Percentiles rank a stretch among this genome's conserved stretches.
Conservation (phyloP, 257 asterid genomes). For the Primulina tabacum region DNA sequence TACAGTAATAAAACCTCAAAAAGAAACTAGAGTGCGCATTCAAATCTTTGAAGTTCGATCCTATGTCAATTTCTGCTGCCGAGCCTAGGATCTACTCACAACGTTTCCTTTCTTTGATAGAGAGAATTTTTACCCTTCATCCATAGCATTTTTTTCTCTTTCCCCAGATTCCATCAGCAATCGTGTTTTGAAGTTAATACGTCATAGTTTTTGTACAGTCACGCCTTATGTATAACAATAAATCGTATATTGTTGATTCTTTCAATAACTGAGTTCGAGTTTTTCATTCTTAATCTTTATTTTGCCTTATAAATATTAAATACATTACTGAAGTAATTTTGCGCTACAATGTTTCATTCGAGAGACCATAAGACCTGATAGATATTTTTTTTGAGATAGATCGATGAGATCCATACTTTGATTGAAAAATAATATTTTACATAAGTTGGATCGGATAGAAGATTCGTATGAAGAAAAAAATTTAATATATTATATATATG, state of each 20-base stretch:
- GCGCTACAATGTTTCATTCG: too few relatives aligned
- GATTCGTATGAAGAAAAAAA: too few relatives aligned
- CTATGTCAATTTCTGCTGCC: conserved; percentile 63
- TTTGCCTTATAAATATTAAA: too few relatives aligned
- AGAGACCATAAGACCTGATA: too few relatives aligned
- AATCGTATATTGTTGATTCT: background rate
- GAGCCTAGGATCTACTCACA: conserved; percentile 69
- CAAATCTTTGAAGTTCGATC: conserved; percentile 71
- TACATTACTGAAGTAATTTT: too few relatives aligned
- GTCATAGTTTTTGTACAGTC: background rate
- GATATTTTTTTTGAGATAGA: too few relatives aligned
- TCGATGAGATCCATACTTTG: too few relatives aligned
- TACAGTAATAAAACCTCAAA: conserved; percentile 79
- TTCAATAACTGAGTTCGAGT: background rate
- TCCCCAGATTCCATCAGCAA: background rate
- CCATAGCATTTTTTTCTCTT: conserved; percentile 24
- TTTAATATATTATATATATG: too few relatives aligned
- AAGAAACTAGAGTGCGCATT: conserved; percentile 71
- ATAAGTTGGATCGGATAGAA: too few relatives aligned
- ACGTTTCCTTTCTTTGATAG: conserved; percentile 64
- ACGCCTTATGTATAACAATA: background rate
- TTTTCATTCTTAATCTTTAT: too few relatives aligned
- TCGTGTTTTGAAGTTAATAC: background rate
- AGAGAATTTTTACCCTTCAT: conserved; percentile 56
- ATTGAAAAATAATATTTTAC: too few relatives aligned